Evolutionary conservation across 345 rosid genomes (phyloP).

Genomic region (Eucalyptus albens): DNA sequence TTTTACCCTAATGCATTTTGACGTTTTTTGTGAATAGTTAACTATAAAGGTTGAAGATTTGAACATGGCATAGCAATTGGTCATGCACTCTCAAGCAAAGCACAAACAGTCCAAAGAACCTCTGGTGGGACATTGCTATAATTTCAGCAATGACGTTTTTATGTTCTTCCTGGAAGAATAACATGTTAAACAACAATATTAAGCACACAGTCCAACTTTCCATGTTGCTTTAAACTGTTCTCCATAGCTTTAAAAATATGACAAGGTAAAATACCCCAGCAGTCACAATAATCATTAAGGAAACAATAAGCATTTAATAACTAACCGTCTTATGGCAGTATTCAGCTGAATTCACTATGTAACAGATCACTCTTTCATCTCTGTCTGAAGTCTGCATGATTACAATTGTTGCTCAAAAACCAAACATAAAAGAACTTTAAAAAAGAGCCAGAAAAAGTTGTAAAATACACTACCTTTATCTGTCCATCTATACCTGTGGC

Average conservation of each 20-base stretch:
- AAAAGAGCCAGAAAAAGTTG: not conserved
- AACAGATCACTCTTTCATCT: slow-evolving; percentile 90
- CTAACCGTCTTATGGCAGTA: slow-evolving; percentile 92
- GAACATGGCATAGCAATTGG: not conserved
- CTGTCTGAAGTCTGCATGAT: slow-evolving; percentile 71
- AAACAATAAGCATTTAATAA: not conserved
- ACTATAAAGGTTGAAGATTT: not conserved
- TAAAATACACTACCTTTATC: slow-evolving; percentile 53
- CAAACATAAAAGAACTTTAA: not conserved
- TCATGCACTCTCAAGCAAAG: not conserved
- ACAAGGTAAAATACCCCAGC: not conserved
- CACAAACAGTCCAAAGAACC: not conserved
- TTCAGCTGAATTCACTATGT: slow-evolving; percentile 93
- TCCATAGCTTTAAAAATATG: not conserved
- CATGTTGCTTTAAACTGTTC: not conserved
- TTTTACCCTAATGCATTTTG: not conserved
- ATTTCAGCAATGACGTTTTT: not conserved
- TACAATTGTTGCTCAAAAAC: not conserved
- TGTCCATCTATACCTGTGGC: slow-evolving; percentile 98
- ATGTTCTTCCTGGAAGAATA: not conserved
- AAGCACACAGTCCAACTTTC: not conserved
- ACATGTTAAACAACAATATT: not conserved
- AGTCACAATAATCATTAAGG: not conserved
- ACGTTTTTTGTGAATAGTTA: not conserved
- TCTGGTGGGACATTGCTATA: not conserved